A percentile compares a stretch with the other conserved stretches of the same genome.
phyloP scores from a whole-genome alignment of 2,329 filamentous ascomycete species.

The Talaromyces marneffei region DNA sequence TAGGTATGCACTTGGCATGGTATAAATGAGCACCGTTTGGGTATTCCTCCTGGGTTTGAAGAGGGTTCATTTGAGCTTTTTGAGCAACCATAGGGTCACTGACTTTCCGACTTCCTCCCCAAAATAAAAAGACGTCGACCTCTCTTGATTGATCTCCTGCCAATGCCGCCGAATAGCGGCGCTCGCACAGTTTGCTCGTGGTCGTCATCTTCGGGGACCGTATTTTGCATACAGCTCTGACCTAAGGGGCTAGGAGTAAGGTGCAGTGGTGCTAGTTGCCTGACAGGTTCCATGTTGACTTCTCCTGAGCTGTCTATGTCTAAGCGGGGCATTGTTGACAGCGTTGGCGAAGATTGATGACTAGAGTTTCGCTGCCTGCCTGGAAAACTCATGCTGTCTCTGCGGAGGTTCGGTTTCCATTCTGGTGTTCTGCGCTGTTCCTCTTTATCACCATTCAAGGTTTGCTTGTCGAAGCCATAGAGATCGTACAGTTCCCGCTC shows the following conservation, averaged over 20 bases:
- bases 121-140: constrained; percentile 9
- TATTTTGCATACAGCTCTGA: constrained; percentile 26
- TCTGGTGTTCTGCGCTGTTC: background rate
- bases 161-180: constrained; percentile 1
- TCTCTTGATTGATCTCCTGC: constrained; percentile 3
- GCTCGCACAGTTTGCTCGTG: background rate
- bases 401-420: background rate
- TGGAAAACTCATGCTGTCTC: background rate
- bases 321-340: background rate
- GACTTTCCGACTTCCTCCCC: constrained; percentile 2
- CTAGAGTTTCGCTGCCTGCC: background rate
- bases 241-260: constrained; percentile 30
- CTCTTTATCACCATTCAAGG: background rate
- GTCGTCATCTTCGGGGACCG: background rate
- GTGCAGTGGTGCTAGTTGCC: constrained; percentile 10
- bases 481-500: constrained; percentile 58
- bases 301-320: constrained; percentile 1
- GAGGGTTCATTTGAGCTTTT: background rate
- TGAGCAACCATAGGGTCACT: background rate
- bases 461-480: background rate
- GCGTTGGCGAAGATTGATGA: background rate
- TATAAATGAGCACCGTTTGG: background rate
- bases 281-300: background rate
- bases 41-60: background rate
- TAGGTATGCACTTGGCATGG: constrained; percentile 1